Base-by-base conservation (phyloP, 2,329 filamentous ascomycete genomes). In the Lachnellula cervina region DNA sequence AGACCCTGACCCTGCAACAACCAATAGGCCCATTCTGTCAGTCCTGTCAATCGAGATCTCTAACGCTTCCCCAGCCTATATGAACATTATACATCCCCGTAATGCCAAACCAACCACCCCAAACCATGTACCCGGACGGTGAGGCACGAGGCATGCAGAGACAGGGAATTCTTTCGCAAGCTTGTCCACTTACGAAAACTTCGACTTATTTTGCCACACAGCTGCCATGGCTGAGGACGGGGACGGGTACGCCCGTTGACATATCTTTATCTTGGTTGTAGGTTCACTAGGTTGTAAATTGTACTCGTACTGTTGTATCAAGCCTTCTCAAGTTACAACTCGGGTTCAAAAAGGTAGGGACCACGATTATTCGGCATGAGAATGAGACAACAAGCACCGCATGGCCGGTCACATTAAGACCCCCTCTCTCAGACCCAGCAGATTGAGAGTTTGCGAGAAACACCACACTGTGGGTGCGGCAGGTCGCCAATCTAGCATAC, bases 31-130 rank as follows among this genome's bases (percentile, higher is more conserved):
- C 28, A 32, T 32, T 7, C 28, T 32, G 28, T 32, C 28, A 32
- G 49, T 51, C 49, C 49, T 51, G 49, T 51, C 49, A 51, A 51
- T 51, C 37, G 25, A 45, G 38, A 49, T 43, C 45, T 28, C 34
- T 45, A 25, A 52, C 23, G 19, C 17, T 19, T 32, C 42, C 37
- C 35, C 40, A 43, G 25, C 23, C 37, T 14, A 49, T 42, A 42
- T 44, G 45, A 25, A 37, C 23, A 44, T 44, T 23, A 37, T 25
- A 37, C 23, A 44, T 44, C 38, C 35, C n/a, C 37, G n/a, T 51
- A 44, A 28, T 32, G 38, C 38, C 38, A 51, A 28, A 43, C 19
- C 34, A 9, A 28, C 28, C 28, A 32, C 11, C 8, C 28, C 28
- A 32, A 17, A 17, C 38, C 17, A 28, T 28, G 38, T 42, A n/a